phyloP scores from a whole-genome alignment of 78 protist species.

The Monosiga brevicollis region DNA sequence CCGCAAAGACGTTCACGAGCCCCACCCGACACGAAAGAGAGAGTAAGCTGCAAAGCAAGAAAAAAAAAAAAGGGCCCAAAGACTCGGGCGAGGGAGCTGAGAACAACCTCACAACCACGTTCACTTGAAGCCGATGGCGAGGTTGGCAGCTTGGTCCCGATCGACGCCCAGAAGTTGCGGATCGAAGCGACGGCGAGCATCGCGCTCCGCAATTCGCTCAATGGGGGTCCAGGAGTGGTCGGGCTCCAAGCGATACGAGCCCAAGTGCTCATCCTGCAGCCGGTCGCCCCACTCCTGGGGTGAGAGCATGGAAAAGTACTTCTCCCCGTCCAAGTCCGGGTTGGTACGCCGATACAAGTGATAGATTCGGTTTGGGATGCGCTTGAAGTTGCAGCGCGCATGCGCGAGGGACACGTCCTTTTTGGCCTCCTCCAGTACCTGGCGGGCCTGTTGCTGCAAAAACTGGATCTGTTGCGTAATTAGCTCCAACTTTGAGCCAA shows the following conservation, averaged over 20 bases:
- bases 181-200: neutral
- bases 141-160: neutral
- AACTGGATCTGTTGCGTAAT: conserved; percentile 1
- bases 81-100: too few species aligned
- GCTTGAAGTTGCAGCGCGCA: conserved; percentile 3
- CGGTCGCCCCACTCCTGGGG: conserved; percentile 14
- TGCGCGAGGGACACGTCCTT: neutral
- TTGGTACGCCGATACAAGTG: neutral
- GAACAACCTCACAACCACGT: neutral
- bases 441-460: conserved; percentile 8
- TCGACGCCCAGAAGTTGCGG: neutral
- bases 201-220: neutral
- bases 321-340: neutral
- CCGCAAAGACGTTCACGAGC: too few species aligned
- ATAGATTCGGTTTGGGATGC: neutral
- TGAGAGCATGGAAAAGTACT: conserved; percentile 15
- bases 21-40: too few species aligned
- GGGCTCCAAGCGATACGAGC: conserved; percentile 8
- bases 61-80: too few species aligned
- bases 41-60: too few species aligned
- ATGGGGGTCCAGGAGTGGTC: conserved; percentile 13
- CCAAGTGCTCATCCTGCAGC: neutral
- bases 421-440: conserved; percentile 3
- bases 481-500: neutral
- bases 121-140: neutral